phyloP scores from a whole-genome alignment of 2,329 filamentous ascomycete species.

The Hypoxylon sp. region DNA sequence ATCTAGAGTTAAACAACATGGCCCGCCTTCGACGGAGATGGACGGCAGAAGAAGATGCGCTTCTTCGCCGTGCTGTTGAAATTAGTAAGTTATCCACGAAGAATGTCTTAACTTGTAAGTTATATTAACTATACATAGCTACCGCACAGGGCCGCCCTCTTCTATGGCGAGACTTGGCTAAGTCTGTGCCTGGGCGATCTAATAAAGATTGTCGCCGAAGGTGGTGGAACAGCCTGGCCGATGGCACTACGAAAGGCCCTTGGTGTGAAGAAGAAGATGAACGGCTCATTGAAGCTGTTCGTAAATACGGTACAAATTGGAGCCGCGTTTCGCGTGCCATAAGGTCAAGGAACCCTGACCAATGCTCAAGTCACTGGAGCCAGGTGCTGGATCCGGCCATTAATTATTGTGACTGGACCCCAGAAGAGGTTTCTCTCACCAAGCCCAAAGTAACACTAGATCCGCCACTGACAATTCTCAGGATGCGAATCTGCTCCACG shows the following conservation, averaged over 20 bases:
- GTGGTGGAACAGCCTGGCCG: slow-evolving; percentile 19
- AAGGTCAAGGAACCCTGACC: slow-evolving; percentile 13
- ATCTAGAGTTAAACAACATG: neutral
- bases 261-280: slow-evolving; percentile 21
- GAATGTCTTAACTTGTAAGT: neutral
- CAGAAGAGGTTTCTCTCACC: slow-evolving; percentile 7
- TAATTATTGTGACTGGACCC: slow-evolving; percentile 18
- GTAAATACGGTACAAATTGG: slow-evolving; percentile 20
- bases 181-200: slow-evolving; percentile 11
- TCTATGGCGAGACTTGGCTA: slow-evolving; percentile 18
- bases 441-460: neutral
- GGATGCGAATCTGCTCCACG: slow-evolving; percentile 16
- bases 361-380: slow-evolving; percentile 20
- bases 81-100: slow-evolving; percentile 1
- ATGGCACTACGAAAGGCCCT: slow-evolving; percentile 13
- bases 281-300: slow-evolving; percentile 18
- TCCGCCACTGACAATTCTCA: neutral
- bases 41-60: slow-evolving; percentile 15
- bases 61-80: slow-evolving; percentile 9
- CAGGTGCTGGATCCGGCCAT: slow-evolving; percentile 15
- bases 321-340: slow-evolving; percentile 6
- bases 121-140: slow-evolving; percentile 3
- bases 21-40: slow-evolving; percentile 16
- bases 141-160: slow-evolving; percentile 10
- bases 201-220: slow-evolving; percentile 21